Evolutionary conservation across 73 alveolate species (phyloP).

Genomic region (Stentor coeruleus): DNA sequence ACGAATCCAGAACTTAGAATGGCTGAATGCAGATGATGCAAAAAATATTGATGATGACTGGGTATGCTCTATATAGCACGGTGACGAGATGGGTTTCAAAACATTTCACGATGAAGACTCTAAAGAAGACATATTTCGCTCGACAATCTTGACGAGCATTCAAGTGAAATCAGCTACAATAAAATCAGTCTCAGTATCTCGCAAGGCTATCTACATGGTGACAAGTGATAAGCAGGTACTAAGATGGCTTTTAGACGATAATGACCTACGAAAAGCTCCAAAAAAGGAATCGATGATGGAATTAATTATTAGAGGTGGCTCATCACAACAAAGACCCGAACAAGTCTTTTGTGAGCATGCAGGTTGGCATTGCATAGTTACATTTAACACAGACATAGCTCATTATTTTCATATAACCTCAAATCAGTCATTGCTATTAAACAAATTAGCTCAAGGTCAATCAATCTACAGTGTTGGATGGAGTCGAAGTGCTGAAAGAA

Average conservation of each 20-base stretch:
- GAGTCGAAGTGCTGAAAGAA: neutral
- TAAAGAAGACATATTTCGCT: neutral
- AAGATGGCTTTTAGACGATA: neutral
- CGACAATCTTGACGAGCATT: conserved; percentile 3
- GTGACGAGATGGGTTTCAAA: conserved; percentile 23
- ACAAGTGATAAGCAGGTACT: conserved; percentile 13
- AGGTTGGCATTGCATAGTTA: conserved; percentile 26
- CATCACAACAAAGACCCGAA: neutral
- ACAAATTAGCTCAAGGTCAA: neutral
- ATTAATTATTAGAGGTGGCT: conserved; percentile 10
- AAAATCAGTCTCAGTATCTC: conserved; percentile 18
- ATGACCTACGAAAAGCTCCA: neutral
- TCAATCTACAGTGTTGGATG: conserved; percentile 14
- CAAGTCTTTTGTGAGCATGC: conserved; percentile 20
- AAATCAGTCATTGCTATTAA: neutral
- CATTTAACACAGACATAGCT: neutral
- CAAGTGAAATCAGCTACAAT: neutral
- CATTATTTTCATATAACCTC: conserved; percentile 15
- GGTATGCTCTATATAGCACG: conserved; percentile 14
- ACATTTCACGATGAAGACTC: conserved; percentile 15
- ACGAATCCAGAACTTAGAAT: neutral
- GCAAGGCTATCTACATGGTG: conserved; percentile 17
- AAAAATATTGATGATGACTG: conserved; percentile 4
- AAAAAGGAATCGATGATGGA: neutral
- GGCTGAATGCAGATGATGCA: conserved; percentile 21